Evolutionary conservation across 2,329 filamentous ascomycete genomes (phyloP), one percentile per base, ranked within the genome.

Genomic region (Hymenoscyphus linearis): DNA sequence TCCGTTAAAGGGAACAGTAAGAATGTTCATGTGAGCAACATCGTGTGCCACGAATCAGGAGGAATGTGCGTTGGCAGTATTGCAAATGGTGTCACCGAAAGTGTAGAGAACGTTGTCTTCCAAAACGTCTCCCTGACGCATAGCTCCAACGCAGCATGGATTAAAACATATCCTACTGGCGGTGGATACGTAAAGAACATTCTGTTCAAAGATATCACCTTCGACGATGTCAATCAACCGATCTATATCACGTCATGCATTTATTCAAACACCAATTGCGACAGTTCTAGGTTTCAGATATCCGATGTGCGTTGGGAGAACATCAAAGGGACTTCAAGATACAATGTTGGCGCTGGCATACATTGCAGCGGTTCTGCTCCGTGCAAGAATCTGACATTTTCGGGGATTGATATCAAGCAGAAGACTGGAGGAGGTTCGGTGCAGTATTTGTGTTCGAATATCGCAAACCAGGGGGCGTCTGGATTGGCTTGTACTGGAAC

Each of bases 241-340:
- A 79, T 80, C 65, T 80, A 80, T 67, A 73, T 80, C 13, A 77
- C 76, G 3, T 72, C 75, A 0, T 80, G 78, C 64, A 80, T 79
- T 66, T 80, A 60, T 31, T 73, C 76, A 75, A 61, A 71, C 80
- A 60, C 65, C 75, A 68, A 77, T 78, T 7, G 63, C 75, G 22
- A 82, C 65, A 83, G 83, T 0, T 83, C 80, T 0, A 75, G 76
- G 16, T 82, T 86, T 66, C 80, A 85, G 66, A 80, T 86, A 60
- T 82, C 80, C 27, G 80, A 86, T 68, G 77, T 87, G 25, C 75
- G 74, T 0, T 86, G 86, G 64, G 77, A 85, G 67, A 85, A 85
- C 66, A 79, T 86, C 62, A 76, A 77, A 0, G 84, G 84, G 0
- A 80, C 79, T 22, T 82, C 80, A 2, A 83, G 80, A 26, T 62